These are phyloP conservation scores for Botrytis byssoidea DNA, from an alignment of 2,329 filamentous ascomycete species.

Conservation along the genomic window DNA sequence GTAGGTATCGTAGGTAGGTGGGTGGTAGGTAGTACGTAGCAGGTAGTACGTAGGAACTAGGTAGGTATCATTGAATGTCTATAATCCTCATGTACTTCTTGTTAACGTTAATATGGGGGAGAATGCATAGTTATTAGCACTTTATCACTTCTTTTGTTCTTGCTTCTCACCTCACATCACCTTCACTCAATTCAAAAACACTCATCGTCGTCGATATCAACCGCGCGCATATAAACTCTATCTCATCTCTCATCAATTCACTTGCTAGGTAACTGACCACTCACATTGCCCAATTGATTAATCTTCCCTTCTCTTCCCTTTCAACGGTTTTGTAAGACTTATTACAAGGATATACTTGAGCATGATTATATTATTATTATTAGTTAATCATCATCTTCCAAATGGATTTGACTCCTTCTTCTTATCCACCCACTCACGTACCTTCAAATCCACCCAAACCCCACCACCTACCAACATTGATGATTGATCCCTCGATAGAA, in stretches of 20 bases:
- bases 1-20: not conserved
- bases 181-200: not conserved
- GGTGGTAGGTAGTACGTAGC: too few species aligned
- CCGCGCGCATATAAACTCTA: not conserved
- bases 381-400: not conserved
- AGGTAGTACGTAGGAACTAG: too few species aligned
- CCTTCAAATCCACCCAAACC: not conserved
- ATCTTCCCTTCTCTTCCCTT: not conserved
- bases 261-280: not conserved
- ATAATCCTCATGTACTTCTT: not conserved
- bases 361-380: not conserved
- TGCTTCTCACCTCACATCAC: not conserved
- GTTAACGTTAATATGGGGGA: too few species aligned
- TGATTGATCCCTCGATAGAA: not conserved
- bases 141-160: too few species aligned
- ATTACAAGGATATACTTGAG: not conserved
- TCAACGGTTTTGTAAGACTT: not conserved
- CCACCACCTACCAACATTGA: not conserved
- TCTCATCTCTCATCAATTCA: not conserved
- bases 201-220: not conserved
- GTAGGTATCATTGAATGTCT: not conserved
- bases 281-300: not conserved
- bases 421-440: not conserved
- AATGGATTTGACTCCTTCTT: not conserved
- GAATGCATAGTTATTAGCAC: not conserved